phyloP scores from a whole-genome alignment of 108 stramenopile genomes.

The Nitzschia palea region DNA sequence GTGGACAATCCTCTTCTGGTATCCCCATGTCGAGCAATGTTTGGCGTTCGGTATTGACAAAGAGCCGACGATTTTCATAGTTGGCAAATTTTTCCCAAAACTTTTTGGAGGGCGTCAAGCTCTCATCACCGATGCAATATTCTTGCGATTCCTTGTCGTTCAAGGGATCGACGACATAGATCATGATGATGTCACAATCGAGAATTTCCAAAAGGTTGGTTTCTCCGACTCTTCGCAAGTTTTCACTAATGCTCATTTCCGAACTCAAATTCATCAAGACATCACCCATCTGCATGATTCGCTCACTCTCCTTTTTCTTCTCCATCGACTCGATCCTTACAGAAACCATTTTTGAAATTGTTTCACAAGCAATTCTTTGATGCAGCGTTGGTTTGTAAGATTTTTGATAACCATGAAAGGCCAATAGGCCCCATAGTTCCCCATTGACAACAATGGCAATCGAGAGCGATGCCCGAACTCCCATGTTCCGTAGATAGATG shows the following conservation, averaged over 20 bases:
- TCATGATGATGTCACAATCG: conserved; percentile 19
- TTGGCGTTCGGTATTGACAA: background rate
- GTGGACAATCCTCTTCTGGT: conserved; percentile 11
- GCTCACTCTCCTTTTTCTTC: conserved; percentile 16
- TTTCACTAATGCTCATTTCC: background rate
- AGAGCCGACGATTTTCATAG: conserved; percentile 1
- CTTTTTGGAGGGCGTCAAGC: conserved; percentile 1
- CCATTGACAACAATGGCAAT: conserved; percentile 21
- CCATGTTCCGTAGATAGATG: conserved; percentile 25
- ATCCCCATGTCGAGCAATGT: conserved; percentile 5
- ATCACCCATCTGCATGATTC: conserved; percentile 12
- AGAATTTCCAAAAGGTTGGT: conserved; percentile 3
- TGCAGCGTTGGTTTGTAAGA: conserved; percentile 18
- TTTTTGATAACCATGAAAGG: conserved; percentile 15
- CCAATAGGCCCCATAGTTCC: conserved; percentile 21
- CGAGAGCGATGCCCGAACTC: conserved; percentile 3
- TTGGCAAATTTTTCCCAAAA: conserved; percentile 14
- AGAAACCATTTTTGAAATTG: conserved; percentile 13
- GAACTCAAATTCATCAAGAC: background rate
- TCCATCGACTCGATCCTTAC: conserved; percentile 12
- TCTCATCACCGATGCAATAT: conserved; percentile 10
- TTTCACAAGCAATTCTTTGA: conserved; percentile 25
- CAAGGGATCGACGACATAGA: conserved; percentile 1
- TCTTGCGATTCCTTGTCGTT: background rate
- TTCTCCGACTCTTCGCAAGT: background rate